A percentile compares a stretch with the other conserved stretches of the same genome.
Conservation (phyloP, 495 filamentous ascomycete genomes). For the Rostrohypoxylon terebratum region DNA sequence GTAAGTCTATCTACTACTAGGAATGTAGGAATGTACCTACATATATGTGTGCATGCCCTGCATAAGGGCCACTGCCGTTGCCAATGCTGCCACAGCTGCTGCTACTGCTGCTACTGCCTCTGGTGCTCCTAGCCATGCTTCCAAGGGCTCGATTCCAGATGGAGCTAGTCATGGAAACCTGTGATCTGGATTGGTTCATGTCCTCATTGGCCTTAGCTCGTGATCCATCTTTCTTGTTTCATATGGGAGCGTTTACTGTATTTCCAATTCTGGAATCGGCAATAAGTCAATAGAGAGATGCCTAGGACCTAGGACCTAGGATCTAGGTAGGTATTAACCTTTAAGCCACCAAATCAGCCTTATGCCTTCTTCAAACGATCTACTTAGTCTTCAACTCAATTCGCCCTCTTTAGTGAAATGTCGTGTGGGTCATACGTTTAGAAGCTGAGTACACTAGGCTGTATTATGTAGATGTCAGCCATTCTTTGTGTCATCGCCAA, state of each 20-base stretch:
- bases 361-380: background rate
- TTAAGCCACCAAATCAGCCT: conserved; percentile 1
- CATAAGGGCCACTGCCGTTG: conserved; percentile 4
- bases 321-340: background rate
- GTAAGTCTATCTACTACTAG: conserved; percentile 26
- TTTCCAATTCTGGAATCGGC: background rate
- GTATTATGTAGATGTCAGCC: no score
- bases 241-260: conserved; percentile 6
- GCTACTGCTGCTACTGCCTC: background rate
- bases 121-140: conserved; percentile 16
- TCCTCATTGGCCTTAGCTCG: background rate
- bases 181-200: conserved; percentile 20
- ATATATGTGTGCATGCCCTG: conserved; percentile 21
- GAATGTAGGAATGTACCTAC: conserved; percentile 8
- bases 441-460: background rate
- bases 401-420: background rate
- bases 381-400: background rate
- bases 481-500: background rate
- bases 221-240: conserved; percentile 11
- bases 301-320: background rate
- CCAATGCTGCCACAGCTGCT: conserved; percentile 3
- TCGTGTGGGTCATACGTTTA: background rate
- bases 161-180: conserved; percentile 4
- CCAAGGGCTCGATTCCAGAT: conserved; percentile 25
- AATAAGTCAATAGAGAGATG: background rate